These are phyloP conservation scores for Marasmius oreades DNA, from an alignment of 1,284 basidiomycete genomes.

Conservation along the genomic window DNA sequence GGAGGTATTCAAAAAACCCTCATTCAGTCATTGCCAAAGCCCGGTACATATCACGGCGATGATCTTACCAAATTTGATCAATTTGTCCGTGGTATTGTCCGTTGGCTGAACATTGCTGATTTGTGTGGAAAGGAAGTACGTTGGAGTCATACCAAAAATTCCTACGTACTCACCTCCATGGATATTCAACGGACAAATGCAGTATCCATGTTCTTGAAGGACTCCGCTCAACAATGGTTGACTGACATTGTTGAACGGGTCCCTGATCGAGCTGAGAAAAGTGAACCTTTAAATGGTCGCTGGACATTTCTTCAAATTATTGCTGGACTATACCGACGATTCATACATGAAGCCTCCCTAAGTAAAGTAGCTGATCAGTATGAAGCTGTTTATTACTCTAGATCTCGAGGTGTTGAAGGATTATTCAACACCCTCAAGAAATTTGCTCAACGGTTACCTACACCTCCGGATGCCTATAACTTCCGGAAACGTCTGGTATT, in stretches of 20 bases:
- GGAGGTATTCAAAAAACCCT: constrained; percentile 7
- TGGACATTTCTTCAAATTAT: constrained; percentile 11
- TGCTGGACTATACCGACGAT: constrained; percentile 7
- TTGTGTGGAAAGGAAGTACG: constrained; percentile 1
- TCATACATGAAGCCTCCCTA: constrained; percentile 12
- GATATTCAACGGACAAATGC: constrained; percentile 7
- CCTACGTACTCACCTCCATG: background rate
- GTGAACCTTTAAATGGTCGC: constrained; percentile 3
- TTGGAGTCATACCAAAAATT: background rate
- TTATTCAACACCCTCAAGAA: constrained; percentile 5
- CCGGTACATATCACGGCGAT: constrained; percentile 2
- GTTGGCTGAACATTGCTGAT: constrained; percentile 10
- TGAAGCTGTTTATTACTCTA: constrained; percentile 5
- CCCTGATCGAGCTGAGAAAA: background rate
- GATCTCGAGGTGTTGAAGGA: constrained; percentile 1
- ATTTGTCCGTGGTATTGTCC: constrained; percentile 3
- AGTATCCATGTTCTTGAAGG: constrained; percentile 1
- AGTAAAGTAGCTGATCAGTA: constrained; percentile 5
- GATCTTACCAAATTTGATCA: constrained; percentile 6
- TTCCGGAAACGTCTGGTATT: constrained; percentile 9
- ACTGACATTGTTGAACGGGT: constrained; percentile 3
- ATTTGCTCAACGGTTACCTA: constrained; percentile 5
- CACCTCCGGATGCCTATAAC: constrained; percentile 9
- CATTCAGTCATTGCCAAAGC: constrained; percentile 4
- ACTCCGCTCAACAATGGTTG: constrained; percentile 5